Percentiles rank a stretch among this genome's conserved stretches.
phyloP scores from a whole-genome alignment of 1,284 basidiomycete species.

The Kwoniella shivajii region DNA sequence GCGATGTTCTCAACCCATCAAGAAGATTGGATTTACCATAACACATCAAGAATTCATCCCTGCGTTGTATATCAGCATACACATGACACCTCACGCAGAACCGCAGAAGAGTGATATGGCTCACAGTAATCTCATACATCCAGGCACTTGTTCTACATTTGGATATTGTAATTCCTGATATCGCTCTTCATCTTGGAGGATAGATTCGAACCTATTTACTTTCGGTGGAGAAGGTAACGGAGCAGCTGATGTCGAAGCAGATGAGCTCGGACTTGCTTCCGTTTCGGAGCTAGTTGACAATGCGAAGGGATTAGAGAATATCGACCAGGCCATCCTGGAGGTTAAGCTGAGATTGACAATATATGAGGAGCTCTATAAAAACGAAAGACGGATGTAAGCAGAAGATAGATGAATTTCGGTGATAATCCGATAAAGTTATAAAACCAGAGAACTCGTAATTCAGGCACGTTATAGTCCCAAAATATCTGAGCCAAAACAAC shows the following conservation, averaged over 20 bases:
- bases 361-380: not conserved
- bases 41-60: constrained; percentile 75
- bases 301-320: not conserved
- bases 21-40: constrained; percentile 59
- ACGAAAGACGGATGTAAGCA: not conserved
- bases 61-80: constrained; percentile 12
- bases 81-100: not conserved
- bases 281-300: not conserved
- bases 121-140: constrained; percentile 71
- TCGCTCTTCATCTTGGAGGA: constrained; percentile 47
- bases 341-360: not conserved
- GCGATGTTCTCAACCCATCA: not conserved
- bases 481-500: not conserved
- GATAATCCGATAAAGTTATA: not conserved
- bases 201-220: constrained; percentile 36
- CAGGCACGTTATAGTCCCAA: not conserved
- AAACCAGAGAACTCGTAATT: not conserved
- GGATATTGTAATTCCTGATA: constrained; percentile 60
- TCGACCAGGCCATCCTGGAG: not conserved
- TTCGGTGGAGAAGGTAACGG: constrained; percentile 13
- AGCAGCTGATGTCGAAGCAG: not conserved
- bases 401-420: constrained; percentile 7
- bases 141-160: constrained; percentile 73
- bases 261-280: not conserved
- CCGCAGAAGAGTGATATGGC: constrained; percentile 15